These are phyloP conservation scores for Fusarium virguliforme DNA, from an alignment of 2,329 filamentous ascomycete genomes.

Conservation along the genomic window DNA sequence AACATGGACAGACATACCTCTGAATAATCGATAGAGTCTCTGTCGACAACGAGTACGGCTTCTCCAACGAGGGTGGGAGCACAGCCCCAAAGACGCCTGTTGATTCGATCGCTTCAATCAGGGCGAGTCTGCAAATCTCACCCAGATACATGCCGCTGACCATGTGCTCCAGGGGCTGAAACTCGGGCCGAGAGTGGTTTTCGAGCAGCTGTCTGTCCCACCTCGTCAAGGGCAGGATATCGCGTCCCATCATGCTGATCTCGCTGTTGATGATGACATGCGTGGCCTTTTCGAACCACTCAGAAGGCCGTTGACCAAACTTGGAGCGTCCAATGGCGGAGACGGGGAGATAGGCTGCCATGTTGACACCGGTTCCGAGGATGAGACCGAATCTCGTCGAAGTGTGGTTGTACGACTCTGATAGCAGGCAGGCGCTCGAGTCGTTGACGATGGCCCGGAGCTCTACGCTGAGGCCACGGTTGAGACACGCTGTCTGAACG, in stretches of 20 bases:
- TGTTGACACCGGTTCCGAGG: conserved; percentile 78
- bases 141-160: conserved; percentile 78
- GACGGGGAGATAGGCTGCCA: conserved; percentile 75
- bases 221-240: conserved; percentile 71
- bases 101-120: conserved; percentile 72
- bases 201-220: conserved; percentile 72
- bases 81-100: conserved; percentile 71
- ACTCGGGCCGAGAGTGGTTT: conserved; percentile 70
- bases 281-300: conserved; percentile 72
- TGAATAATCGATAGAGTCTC: conserved; percentile 73
- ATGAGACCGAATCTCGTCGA: conserved; percentile 76
- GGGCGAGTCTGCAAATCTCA: conserved; percentile 72
- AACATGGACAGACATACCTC: conserved; percentile 61
- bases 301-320: conserved; percentile 69
- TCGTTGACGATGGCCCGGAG: conserved; percentile 78
- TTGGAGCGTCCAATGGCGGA: conserved; percentile 69
- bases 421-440: conserved; percentile 76
- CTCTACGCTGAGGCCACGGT: conserved; percentile 67
- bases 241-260: conserved; percentile 76
- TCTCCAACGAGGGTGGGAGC: conserved; percentile 67
- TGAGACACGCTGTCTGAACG: conserved; percentile 69
- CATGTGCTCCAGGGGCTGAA: conserved; percentile 75
- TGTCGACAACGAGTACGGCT: conserved; percentile 72
- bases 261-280: conserved; percentile 79
- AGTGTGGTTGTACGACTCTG: conserved; percentile 72